A percentile compares a stretch with the other conserved stretches of the same genome.
These are phyloP conservation scores for Misopates orontium DNA, from an alignment of 257 asterid genomes.

Conservation along the genomic window DNA sequence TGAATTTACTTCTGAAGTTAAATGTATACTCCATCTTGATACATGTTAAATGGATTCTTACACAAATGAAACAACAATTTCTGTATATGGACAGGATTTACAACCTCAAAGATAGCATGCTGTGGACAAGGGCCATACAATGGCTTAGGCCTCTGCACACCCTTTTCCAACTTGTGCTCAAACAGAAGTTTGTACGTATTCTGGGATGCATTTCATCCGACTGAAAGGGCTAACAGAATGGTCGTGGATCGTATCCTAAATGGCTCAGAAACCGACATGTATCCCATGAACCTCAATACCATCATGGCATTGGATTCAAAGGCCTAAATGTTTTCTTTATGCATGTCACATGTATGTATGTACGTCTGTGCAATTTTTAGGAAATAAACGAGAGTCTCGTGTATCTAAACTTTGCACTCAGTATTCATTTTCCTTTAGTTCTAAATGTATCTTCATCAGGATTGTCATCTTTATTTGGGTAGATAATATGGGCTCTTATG, in stretches of 20 bases:
- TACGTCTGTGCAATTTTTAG: no score
- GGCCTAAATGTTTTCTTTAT: slow-evolving; percentile 12
- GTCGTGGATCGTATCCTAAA: slow-evolving; percentile 60
- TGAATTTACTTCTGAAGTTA: no score
- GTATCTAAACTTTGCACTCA: no score
- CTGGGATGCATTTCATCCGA: slow-evolving; percentile 91
- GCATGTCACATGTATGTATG: no score
- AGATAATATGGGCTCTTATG: no score
- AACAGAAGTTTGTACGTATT: slow-evolving; percentile 64
- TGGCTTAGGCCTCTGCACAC: slow-evolving; percentile 84
- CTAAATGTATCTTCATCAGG: no score
- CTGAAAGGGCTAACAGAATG: slow-evolving; percentile 75
- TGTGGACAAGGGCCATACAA: slow-evolving; percentile 96
- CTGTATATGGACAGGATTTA: slow-evolving; percentile 25
- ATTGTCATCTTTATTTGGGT: no score
- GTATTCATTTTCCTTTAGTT: no score
- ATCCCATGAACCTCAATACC: slow-evolving; percentile 82
- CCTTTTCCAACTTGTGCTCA: slow-evolving; percentile 62
- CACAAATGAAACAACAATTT: no score
- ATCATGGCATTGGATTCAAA: slow-evolving; percentile 55
- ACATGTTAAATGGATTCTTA: no score
- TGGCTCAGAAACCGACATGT: slow-evolving; percentile 60
- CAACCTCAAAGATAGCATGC: slow-evolving; percentile 74
- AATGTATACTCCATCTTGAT: no score
- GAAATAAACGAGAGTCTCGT: no score